Evolutionary conservation across 192 early-diverging fungal species (phyloP), one percentile per base, ranked within the genome.

Genomic region (Funneliformis mosseae): DNA sequence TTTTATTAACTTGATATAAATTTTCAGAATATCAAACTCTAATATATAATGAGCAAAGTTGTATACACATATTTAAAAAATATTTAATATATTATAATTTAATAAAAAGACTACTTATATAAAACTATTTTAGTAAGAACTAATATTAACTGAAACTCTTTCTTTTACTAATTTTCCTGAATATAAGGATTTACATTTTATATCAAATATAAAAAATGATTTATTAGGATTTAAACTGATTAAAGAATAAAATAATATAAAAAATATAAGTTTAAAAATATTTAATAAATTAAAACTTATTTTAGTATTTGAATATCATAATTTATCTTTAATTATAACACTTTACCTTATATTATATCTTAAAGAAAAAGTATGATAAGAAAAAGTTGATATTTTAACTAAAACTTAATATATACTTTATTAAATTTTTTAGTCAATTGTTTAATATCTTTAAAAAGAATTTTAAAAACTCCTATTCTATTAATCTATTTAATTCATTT

Each of bases 401-500:
- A 74, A 81, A 81, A 92, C 60, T 82, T 81, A 50, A 85, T 92
- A 83, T 81, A 91, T 77, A 85, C 78, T 41, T 73, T 77, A 14
- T 16, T 94, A 21, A 91, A 87, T 71, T 66, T 79, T 2, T 72
- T 94, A 78, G 82, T 87, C 45, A 87, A 89, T 18, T 88, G 88
- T 71, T 81, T 95, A n/a, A 90, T 91, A 50, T 81, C 83, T 6
- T 95, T 95, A 78, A 95, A 97, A 87, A 92, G 97, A 66, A 95
- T 98, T 80, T 80, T 93, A 18, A 88, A 88, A 48, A 94, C 94
- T 10, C 97, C 97, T 6, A 96, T 97, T 77, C 97, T 96, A 21
- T 74, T 93, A 64, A 94, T 95, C 5, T 98, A 98, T 79, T 87
- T 89, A 28, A 93, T 95, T 81, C 96, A 97, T 84, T 88, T 98